Base-by-base conservation (phyloP, 2,329 filamentous ascomycete genomes). In the Venturiaceae sp. region DNA sequence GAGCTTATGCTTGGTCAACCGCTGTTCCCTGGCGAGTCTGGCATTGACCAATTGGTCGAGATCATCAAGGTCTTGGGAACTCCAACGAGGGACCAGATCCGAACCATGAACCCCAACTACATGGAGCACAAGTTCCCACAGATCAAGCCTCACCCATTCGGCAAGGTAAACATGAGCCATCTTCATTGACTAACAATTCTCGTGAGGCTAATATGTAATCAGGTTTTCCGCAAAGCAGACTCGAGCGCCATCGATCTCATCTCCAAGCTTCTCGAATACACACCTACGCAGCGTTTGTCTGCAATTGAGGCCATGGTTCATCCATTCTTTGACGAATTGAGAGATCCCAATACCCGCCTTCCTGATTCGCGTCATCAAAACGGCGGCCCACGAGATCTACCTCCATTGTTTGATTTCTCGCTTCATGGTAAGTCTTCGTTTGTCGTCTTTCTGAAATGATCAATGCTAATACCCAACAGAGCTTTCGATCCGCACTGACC, bases 71-170 rank as follows among this genome's bases (percentile, higher is more conserved):
- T 99, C 57, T 79, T 99, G 61, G 94, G 94, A 61, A 99, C 94
- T 19, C 94, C 94, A 19, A 97, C 94, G 36, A 84, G 94, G 64
- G 94, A 99, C 73, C 94, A 99, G 75, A 99, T 99, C 69, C 89
- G 94, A 66, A 99, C 94, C 64, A 99, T 99, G 94, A 99, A 99
- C 75, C 94, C 94, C 60, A 99, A 99, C 76, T 99, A 99, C 76
- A 99, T 99, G 94, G 94, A 99, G 78, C 94, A 99, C 79, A 97
- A 97, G 79, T 99, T 99, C 76, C 94, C 94, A 53, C 94, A 99
- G 75, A 99, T 99, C 79, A 99, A 99, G 80, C 94, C 94, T 60
- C 94, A 99, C 70, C 94, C 94, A 30, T 99, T 99, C 81, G 95
- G 88, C 78, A 97, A 97, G 83, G 83, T 85, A 72, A 30, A 23